Evolutionary conservation across 1,139 yeast genomes (phyloP), one percentile per base, ranked within the genome.

Genomic region (Hyphopichia wangnamkhiaoensis): DNA sequence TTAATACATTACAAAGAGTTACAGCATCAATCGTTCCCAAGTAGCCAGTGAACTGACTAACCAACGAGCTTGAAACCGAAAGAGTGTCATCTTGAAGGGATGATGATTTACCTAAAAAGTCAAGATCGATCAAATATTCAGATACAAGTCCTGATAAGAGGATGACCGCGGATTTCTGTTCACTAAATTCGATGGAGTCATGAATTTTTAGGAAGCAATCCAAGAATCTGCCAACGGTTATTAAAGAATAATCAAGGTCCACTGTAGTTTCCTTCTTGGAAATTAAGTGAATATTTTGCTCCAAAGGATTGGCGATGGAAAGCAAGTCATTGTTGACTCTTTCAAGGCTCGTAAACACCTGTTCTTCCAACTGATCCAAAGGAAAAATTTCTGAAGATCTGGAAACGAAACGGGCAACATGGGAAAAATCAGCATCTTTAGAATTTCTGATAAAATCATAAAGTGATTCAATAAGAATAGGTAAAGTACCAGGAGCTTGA

Each of bases 261-360:
- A 21, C 45, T 0, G 40, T 29, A 2, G 38, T 38, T 1, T 49
- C 49, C 2, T 48, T 35, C 2, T 42, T 37, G 4, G 39, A 18
- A 10, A 73, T 46, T 21, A 78, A 49, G 43, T 64, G 68, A 1
- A 71, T 56, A 37, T 68, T 71, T 19, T 64, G 61, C 14, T 63
- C 71, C 35, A 79, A 50, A 2, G 79, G 68, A 46, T 76, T 77
- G 0, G 79, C 71, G 20, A 78, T 53, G 0, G 82, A 54, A 20
- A 78, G 47, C 10, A 53, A 39, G 27, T 44, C 45, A 3, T 34
- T 39, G 18, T 49, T 35, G 34, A 52, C 26, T 33, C 38, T 18
- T 16, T 41, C 31, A 4, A 61, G 34, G 12, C 57, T 50, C 0
- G 21, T 13, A 2, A 24, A 35, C 10, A 57, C 37, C 5, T 44